Evolutionary conservation across 2,329 filamentous ascomycete genomes (phyloP), one percentile per base, ranked within the genome.

Genomic region (Penicillium glabrum): DNA sequence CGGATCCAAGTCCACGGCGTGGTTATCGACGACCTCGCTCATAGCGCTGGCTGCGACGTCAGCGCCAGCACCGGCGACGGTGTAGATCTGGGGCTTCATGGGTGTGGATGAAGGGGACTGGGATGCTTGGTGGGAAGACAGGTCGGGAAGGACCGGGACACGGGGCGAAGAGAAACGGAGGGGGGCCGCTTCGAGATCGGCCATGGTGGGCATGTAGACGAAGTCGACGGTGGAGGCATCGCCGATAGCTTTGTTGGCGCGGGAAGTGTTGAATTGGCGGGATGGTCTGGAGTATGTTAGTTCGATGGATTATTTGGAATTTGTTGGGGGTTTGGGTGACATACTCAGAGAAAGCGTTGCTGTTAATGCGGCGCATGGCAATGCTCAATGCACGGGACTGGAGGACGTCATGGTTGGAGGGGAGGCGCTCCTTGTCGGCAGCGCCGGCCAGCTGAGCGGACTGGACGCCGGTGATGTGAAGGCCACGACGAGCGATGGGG

Each of bases 211-310:
- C 63, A 87, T 77, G 75, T 82, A 86, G 64, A 81, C 80, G 67
- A 87, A 86, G 75, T 88, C 85, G 58, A 88, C 83, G 43, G 84
- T 85, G 41, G 83, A 86, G 57, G 72, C 75, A 73, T 87, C 85
- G 53, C 82, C 79, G 60, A 82, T 77, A 27, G 82, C 74, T 69
- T 86, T 86, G 52, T 80, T 74, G 58, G 79, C 72, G 59, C 82
- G 82, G 60, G 80, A 84, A 59, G 84, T 86, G 75, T 87, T 87
- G 80, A 88, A 86, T 67, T 82, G 79, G 54, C 84, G 81, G 59
- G 72, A 74, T 63, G 65, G 80, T 80, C 53, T 84, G 31, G 27
- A 41, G n/a, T 8, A 39, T 50, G 47, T 33, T 16, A 45, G 45
- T 35, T 21, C n/a, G n/a, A n/a, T n/a, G n/a, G n/a, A n/a, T n/a